Conservation (phyloP, 2,329 filamentous ascomycete species). For the Reticulascus tulasneorum region DNA sequence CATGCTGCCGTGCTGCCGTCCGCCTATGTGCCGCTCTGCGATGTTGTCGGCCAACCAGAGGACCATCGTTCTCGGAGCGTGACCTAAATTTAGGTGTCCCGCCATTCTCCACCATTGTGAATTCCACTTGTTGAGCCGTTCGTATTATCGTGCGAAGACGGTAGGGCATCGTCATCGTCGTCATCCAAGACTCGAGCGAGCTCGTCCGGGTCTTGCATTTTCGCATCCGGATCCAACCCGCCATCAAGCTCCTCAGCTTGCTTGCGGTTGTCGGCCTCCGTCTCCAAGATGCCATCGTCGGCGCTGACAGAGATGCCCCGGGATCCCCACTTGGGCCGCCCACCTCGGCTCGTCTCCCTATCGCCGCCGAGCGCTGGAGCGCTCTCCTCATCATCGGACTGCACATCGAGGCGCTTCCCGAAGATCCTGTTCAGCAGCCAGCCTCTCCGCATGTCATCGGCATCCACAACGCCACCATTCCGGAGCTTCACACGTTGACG, state of each 20-base stretch:
- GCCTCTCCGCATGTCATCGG: constrained; percentile 79
- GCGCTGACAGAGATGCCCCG: constrained; percentile 64
- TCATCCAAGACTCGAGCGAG: constrained; percentile 56
- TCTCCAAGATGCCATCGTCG: constrained; percentile 55
- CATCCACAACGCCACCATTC: constrained; percentile 81
- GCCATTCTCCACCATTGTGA: constrained; percentile 45
- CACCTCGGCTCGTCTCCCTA: constrained; percentile 21
- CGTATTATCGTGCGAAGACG: no score
- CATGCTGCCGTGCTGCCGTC: no score
- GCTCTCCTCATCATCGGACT: constrained; percentile 59
- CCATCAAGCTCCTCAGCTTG: constrained; percentile 39
- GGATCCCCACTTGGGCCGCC: constrained; percentile 56
- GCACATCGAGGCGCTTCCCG: constrained; percentile 51
- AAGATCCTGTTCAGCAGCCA: constrained; percentile 81
- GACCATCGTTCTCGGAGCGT: no score
- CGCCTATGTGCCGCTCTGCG: no score
- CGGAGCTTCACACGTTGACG: constrained; percentile 91
- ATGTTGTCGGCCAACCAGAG: no score
- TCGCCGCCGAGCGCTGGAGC: constrained; percentile 41
- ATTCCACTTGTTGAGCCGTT: constrained; percentile 32
- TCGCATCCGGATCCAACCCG: constrained; percentile 56
- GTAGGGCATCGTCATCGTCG: constrained; percentile 54
- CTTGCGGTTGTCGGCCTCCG: constrained; percentile 41
- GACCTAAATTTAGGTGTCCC: constrained; percentile 20
- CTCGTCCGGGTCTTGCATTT: constrained; percentile 64